Evolutionary conservation across 345 rosid genomes (phyloP).

Genomic region (Eucalyptus urophylla): DNA sequence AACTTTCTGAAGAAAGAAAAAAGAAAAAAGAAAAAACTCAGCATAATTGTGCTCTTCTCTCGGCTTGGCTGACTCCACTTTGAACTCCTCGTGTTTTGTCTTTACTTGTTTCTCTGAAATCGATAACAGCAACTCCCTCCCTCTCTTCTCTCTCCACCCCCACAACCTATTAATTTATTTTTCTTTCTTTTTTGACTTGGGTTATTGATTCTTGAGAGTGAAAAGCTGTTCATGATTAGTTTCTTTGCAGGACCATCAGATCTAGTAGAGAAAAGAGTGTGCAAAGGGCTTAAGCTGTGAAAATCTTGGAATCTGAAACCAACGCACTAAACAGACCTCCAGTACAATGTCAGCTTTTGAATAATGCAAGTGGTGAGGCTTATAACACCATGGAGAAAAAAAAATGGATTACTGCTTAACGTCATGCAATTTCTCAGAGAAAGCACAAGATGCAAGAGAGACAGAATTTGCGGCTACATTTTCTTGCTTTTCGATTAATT

Average conservation of each 20-base stretch:
- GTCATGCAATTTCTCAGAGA: not conserved
- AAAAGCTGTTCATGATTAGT: slow-evolving; percentile 38
- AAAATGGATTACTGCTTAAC: not conserved
- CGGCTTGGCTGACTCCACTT: slow-evolving; percentile 15
- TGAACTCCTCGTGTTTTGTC: slow-evolving; percentile 3
- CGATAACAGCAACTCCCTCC: not conserved
- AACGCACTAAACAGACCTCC: not conserved
- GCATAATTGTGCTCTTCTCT: not conserved
- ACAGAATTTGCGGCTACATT: not conserved
- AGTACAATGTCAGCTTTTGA: not conserved
- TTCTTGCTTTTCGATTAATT: not conserved
- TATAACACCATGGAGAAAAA: not conserved
- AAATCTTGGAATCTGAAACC: slow-evolving; percentile 41
- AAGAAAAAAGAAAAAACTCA: not conserved
- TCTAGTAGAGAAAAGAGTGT: not conserved
- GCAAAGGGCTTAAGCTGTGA: not conserved
- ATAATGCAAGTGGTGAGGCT: not conserved
- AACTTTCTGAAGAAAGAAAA: not conserved
- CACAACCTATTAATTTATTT: not conserved
- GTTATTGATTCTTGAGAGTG: slow-evolving; percentile 54
- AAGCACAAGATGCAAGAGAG: not conserved
- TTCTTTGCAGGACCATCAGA: slow-evolving; percentile 58
- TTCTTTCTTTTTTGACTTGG: not conserved
- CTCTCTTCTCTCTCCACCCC: not conserved
- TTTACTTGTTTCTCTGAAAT: slow-evolving; percentile 1